phyloP scores from a whole-genome alignment of 2,329 filamentous ascomycete species.

The Penicillium italicum region DNA sequence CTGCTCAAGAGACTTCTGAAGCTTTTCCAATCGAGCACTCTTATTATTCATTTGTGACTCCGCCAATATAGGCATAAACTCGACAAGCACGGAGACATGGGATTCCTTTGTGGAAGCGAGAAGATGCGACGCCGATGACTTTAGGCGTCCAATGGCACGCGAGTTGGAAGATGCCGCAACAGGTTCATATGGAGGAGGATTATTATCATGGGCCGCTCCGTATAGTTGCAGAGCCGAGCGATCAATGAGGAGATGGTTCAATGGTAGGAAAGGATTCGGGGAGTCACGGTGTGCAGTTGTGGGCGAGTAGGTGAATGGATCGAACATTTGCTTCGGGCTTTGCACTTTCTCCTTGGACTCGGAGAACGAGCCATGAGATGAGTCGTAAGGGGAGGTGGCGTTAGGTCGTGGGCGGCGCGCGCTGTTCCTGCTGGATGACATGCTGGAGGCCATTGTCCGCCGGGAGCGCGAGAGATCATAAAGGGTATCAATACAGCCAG shows the following conservation, averaged over 20 bases:
- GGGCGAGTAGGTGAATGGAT: constrained; percentile 26
- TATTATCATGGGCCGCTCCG: constrained; percentile 39
- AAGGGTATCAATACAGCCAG: constrained; percentile 60
- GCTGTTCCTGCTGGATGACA: constrained; percentile 32
- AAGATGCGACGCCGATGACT: constrained; percentile 37
- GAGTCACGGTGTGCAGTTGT: constrained; percentile 22
- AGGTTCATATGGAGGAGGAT: constrained; percentile 43
- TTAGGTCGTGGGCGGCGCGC: constrained; percentile 27
- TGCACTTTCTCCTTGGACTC: constrained; percentile 26
- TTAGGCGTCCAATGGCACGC: constrained; percentile 40
- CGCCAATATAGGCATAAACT: constrained; percentile 42
- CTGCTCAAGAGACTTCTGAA: constrained; percentile 40
- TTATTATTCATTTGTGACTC: constrained; percentile 29
- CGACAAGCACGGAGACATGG: constrained; percentile 41
- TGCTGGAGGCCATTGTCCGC: constrained; percentile 44
- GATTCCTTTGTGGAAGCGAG: constrained; percentile 33
- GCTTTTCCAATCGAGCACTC: constrained; percentile 31
- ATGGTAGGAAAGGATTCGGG: constrained; percentile 24
- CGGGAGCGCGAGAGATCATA: constrained; percentile 61
- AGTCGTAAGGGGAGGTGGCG: constrained; percentile 25
- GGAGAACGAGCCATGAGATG: constrained; percentile 41
- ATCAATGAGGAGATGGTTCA: constrained; percentile 39
- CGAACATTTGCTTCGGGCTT: constrained; percentile 23
- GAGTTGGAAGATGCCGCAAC: constrained; percentile 43
- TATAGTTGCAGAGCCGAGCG: constrained; percentile 40